Base-by-base conservation (phyloP, 495 filamentous ascomycete species). In the Aspergillus avenaceus region DNA sequence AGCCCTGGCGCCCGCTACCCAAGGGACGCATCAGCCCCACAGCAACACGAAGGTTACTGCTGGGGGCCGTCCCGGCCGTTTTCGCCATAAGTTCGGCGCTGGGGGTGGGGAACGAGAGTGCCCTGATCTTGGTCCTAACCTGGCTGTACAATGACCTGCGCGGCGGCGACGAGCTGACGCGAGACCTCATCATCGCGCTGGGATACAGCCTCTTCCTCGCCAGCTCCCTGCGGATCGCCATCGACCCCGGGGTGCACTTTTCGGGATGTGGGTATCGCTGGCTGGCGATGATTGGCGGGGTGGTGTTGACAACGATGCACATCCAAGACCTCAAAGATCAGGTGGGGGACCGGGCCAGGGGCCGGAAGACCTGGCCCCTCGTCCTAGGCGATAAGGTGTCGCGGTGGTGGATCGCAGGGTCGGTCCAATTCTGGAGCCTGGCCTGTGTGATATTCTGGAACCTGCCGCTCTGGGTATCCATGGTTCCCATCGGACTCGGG, bases 111-210 rank as follows among this genome's bases (percentile, higher is more conserved):
- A 45, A 56, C 3, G 63, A 75, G 26, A 62, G 58, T 1, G 29
- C 66, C 1, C 29, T 66, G 12, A 54, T 80, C 25, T 41, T 70
- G 21, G 41, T 72, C 6, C 46, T 79, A 5, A 72, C 56, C 0
- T 82, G 68, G 41, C n/a, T n/a, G n/a, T 83, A 85, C 64, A 82
- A 83, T 54, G 76, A 84, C 48, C 61, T 80, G 4, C 48, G 61
- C 8, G 76, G 73, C 0, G 72, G 64, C 5, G 74, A 81, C 50
- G 68, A 76, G 37, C 9, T 67, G 18, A 21, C 60, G 1, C 64
- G 80, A 3, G 70, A 82, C 36, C n/a, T 67, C 0, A 61, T 82
- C 41, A 80, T 71, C 38, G 68, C 75, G 2, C 9, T 60, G 5
- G 76, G 62, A 0, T 78, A 71, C 40, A 47, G 54, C 6, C 50